Base-by-base conservation (phyloP, 139 green algal species). In the Coccomyxa sp. region DNA sequence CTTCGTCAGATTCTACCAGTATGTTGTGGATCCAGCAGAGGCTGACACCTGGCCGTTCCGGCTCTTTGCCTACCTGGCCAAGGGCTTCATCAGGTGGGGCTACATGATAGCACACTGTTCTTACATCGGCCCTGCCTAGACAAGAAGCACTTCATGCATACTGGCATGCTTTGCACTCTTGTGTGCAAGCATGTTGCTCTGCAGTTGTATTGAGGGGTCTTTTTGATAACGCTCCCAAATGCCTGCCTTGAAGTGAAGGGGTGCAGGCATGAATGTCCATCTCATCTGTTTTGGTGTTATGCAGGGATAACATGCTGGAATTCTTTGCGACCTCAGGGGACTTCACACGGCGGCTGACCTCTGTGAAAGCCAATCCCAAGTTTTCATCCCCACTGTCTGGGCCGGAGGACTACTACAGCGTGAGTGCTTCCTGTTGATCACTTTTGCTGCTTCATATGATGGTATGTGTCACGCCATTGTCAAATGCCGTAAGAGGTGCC, bases 291-390 rank as follows among this genome's bases (percentile, higher is more conserved):
- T n/a, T n/a, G n/a, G n/a, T n/a, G n/a, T 7, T 7, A 14, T 77
- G 18, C 74, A 78, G 50, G 74, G 27, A 70, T 12, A 16, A n/a
- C 12, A 31, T 97, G 88, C 81, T 97, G 35, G 84, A 88, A 35
- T 97, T 97, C 82, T 96, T 88, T 76, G 89, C 89, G 0, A 86
- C 84, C 22, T 92, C 89, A 27, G 92, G 89, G 12, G 93, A 97
- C 86, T 98, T 98, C 91, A 97, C 92, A 16, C 87, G 92, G n/a
- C 85, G 94, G 14, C 87, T 98, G 38, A 91, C 85, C 16, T 87
- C 80, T 55, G 85, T 97, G 29, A 81, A 82, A 16, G 94, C 94
- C 81, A 98, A 98, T 78, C 82, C 81, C 64, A 98, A 98, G 86
- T 97, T 98, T 75, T 88, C 78, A 29, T 83, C 82, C 9, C 86